A percentile compares a stretch with the other conserved stretches of the same genome.
phyloP scores from a whole-genome alignment of 2,329 filamentous ascomycete genomes.

The Mariannaea elegans region DNA sequence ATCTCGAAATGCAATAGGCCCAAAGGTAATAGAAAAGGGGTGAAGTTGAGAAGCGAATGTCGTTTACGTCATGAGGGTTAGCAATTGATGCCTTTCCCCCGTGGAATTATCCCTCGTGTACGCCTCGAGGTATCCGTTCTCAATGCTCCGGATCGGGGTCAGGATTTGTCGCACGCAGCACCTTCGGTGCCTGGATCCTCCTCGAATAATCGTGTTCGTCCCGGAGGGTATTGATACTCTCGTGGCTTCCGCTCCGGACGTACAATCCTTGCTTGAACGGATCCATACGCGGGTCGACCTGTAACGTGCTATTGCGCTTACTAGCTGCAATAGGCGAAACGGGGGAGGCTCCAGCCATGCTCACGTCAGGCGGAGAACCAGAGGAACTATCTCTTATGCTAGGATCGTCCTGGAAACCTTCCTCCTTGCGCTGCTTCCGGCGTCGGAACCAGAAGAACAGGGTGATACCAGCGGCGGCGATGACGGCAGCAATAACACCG shows the following conservation, averaged over 20 bases:
- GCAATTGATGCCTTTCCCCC: constrained; percentile 33
- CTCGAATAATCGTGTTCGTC: constrained; percentile 74
- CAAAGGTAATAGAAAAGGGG: constrained; percentile 32
- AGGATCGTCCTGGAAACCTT: constrained; percentile 54
- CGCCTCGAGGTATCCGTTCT: constrained; percentile 10
- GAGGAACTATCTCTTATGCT: constrained; percentile 62
- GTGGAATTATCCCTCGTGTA: constrained; percentile 20
- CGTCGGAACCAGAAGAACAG: constrained; percentile 57
- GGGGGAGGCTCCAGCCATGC: constrained; percentile 41
- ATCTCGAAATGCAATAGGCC: constrained; percentile 49
- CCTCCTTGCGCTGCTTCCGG: constrained; percentile 54
- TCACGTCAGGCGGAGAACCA: constrained; percentile 58
- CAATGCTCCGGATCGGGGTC: constrained; percentile 35
- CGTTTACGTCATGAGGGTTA: constrained; percentile 45
- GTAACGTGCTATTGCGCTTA: constrained; percentile 62
- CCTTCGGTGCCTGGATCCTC: constrained; percentile 63
- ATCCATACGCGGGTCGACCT: constrained; percentile 71
- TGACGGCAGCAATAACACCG: constrained; percentile 57
- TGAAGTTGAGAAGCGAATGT: constrained; percentile 38
- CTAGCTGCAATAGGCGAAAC: constrained; percentile 49
- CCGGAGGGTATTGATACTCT: constrained; percentile 70
- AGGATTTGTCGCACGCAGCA: constrained; percentile 71
- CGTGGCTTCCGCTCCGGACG: constrained; percentile 65
- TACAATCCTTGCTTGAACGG: constrained; percentile 68
- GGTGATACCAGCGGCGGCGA: constrained; percentile 47